phyloP scores from a whole-genome alignment of 345 rosid genomes.

The Sonneratia alba region DNA sequence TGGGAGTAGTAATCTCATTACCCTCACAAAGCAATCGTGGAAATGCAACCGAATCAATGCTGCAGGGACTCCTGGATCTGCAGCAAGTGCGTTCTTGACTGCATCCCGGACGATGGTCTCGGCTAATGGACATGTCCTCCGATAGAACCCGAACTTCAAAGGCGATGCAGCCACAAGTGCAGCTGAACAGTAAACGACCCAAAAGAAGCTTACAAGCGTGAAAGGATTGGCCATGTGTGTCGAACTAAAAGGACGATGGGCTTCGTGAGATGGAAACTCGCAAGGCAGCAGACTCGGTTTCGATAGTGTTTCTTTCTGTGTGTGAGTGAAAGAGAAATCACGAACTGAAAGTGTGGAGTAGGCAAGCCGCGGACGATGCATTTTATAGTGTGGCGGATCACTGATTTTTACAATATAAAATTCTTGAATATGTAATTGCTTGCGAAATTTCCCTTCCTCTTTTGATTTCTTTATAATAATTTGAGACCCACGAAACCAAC shows the following conservation, averaged over 20 bases:
- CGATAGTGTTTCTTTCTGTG: neutral
- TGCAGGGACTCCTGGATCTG: constrained; percentile 6
- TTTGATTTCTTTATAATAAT: neutral
- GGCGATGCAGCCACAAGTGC: neutral
- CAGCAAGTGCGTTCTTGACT: constrained; percentile 10
- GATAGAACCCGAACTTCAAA: constrained; percentile 13
- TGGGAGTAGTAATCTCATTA: neutral
- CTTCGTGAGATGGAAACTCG: neutral
- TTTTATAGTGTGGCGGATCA: neutral
- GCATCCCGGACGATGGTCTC: constrained; percentile 12
- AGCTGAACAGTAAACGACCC: neutral
- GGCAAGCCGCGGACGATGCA: neutral
- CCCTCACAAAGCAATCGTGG: constrained; percentile 28
- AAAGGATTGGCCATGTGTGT: neutral
- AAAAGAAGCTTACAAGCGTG: neutral
- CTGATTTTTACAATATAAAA: neutral
- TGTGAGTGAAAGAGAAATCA: neutral
- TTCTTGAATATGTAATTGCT: too few relatives aligned
- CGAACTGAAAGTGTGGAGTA: neutral
- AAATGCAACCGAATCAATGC: constrained; percentile 22
- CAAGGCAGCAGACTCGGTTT: too few relatives aligned
- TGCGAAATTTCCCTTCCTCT: too few relatives aligned
- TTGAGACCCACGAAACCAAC: too few relatives aligned
- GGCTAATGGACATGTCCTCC: constrained; percentile 10
- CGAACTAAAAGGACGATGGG: neutral